phyloP scores from a whole-genome alignment of 495 filamentous ascomycete genomes.

The Penicillium soppii region DNA sequence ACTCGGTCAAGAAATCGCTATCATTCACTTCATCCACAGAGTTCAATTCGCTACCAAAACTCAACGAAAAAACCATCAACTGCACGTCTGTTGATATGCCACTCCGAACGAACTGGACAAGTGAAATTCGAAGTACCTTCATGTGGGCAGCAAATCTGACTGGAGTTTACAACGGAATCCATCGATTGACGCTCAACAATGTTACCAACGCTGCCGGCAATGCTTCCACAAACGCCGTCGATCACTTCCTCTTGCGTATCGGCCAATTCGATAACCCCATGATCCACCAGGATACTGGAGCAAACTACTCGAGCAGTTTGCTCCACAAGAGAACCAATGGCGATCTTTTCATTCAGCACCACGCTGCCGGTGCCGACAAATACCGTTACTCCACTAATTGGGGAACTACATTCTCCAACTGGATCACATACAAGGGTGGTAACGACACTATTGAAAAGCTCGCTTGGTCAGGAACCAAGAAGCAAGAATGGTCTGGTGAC shows the following conservation, averaged over 20 bases:
- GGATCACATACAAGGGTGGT: slow-evolving; percentile 53
- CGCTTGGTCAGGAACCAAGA: slow-evolving; percentile 59
- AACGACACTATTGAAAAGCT: slow-evolving; percentile 43
- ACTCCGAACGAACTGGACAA: slow-evolving; percentile 31
- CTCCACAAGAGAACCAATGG: slow-evolving; percentile 42
- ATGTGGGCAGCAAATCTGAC: slow-evolving; percentile 49
- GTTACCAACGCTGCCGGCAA: slow-evolving; percentile 33
- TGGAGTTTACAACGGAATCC: slow-evolving; percentile 63
- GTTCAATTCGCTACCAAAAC: slow-evolving; percentile 34
- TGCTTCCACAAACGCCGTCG: slow-evolving; percentile 43
- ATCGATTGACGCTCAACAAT: slow-evolving; percentile 60
- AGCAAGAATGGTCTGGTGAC: slow-evolving; percentile 63
- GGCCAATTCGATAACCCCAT: slow-evolving; percentile 59
- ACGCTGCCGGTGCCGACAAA: slow-evolving; percentile 60
- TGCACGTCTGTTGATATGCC: slow-evolving; percentile 42
- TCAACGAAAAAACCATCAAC: background rate
- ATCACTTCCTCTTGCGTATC: slow-evolving; percentile 58
- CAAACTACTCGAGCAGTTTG: slow-evolving; percentile 59
- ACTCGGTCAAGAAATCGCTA: slow-evolving; percentile 48
- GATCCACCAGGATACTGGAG: slow-evolving; percentile 51
- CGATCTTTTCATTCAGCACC: slow-evolving; percentile 54
- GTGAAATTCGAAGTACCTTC: slow-evolving; percentile 55
- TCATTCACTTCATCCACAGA: slow-evolving; percentile 53
- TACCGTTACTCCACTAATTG: slow-evolving; percentile 65
- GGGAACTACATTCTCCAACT: slow-evolving; percentile 58